Conservation (phyloP, 75 land plant species). For the Picea glauca region DNA sequence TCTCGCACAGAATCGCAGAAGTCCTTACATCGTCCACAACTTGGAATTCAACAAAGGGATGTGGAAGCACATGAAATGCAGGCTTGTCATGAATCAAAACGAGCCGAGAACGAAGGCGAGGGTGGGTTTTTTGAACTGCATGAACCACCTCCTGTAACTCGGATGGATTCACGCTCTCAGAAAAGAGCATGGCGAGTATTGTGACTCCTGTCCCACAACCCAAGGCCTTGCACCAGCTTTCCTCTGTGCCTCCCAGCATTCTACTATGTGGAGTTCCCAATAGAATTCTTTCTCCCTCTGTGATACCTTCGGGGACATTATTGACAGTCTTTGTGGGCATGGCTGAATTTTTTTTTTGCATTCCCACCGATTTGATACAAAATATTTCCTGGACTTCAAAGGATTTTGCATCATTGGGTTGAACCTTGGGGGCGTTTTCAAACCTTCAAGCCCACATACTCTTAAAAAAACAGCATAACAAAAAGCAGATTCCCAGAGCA, state of each 20-base stretch:
- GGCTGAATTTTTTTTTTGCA: neutral
- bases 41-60: constrained; percentile 24
- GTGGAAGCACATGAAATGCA: constrained; percentile 23
- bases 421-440: too few species aligned
- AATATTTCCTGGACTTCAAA: too few species aligned
- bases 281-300: neutral
- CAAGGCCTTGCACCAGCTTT: constrained; percentile 81
- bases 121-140: constrained; percentile 41
- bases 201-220: constrained; percentile 85
- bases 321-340: neutral
- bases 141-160: constrained; percentile 47
- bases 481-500: too few species aligned
- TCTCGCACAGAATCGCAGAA: neutral
- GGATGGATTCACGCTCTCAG: constrained; percentile 23
- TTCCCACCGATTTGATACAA: too few species aligned
- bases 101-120: constrained; percentile 70
- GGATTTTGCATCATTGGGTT: too few species aligned
- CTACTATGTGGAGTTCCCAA: constrained; percentile 4
- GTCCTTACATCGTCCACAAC: constrained; percentile 22
- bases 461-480: too few species aligned
- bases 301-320: neutral
- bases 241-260: constrained; percentile 70
- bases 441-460: too few species aligned
- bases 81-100: constrained; percentile 39
- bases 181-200: constrained; percentile 67